These are phyloP conservation scores for Priceomyces fermenticarens DNA, from an alignment of 805 yeast genomes.

Conservation along the genomic window DNA sequence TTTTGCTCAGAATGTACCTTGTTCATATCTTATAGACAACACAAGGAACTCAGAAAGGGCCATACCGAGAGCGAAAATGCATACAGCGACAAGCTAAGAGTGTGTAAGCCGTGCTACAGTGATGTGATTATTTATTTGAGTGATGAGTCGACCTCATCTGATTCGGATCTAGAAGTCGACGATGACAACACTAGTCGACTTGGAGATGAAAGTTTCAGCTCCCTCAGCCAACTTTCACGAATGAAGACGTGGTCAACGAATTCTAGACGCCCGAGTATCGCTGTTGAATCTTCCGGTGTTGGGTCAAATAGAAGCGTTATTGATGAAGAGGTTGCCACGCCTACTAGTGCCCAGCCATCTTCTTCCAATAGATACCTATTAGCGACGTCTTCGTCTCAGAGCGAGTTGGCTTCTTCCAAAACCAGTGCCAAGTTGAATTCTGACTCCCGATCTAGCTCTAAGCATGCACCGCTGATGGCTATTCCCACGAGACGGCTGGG, in stretches of 20 bases:
- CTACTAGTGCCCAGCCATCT: background rate
- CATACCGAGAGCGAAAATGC: slow-evolving; percentile 29
- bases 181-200: slow-evolving; percentile 10
- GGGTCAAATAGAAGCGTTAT: slow-evolving; percentile 10
- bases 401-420: background rate
- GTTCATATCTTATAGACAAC: slow-evolving; percentile 58
- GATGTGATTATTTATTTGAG: slow-evolving; percentile 68
- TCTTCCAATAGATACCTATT: background rate
- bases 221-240: slow-evolving; percentile 26
- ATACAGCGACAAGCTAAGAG: slow-evolving; percentile 70
- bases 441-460: slow-evolving; percentile 13
- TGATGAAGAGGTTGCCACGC: slow-evolving; percentile 4
- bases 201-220: slow-evolving; percentile 14
- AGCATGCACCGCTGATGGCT: slow-evolving; percentile 54
- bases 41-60: slow-evolving; percentile 33
- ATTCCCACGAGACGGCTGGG: slow-evolving; percentile 81
- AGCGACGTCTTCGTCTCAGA: slow-evolving; percentile 1
- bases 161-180: slow-evolving; percentile 21
- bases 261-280: slow-evolving; percentile 20
- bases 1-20: slow-evolving; percentile 83
- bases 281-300: slow-evolving; percentile 12
- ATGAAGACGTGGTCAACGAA: slow-evolving; percentile 26
- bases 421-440: slow-evolving; percentile 5
- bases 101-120: slow-evolving; percentile 72
- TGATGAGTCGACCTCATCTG: slow-evolving; percentile 53